Base-by-base conservation (phyloP, 352 stramenopile genomes). In the Globisporangium polare region DNA sequence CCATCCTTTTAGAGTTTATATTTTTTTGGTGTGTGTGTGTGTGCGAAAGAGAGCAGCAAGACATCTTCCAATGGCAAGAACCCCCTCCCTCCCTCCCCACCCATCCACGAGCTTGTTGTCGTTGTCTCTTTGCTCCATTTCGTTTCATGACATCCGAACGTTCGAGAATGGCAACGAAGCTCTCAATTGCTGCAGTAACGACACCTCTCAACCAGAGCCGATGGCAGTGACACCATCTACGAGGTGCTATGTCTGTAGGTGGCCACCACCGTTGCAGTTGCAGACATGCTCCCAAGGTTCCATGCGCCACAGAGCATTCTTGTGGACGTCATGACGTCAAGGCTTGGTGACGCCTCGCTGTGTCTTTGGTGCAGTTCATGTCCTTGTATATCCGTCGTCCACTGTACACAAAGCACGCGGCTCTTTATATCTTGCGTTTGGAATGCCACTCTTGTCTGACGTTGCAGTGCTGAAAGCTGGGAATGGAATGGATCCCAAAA, bases 1-100 rank as follows among this genome's bases (percentile, higher is more conserved):
- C 86, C 86, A 60, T 90, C 83, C 56, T 92, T 92, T 72, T 92
- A 92, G 59, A 74, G 50, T 53, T 42, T 59, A 69, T 59, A 54
- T 58, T 62, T 63, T 49, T 51, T 52, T n/a, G n/a, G n/a, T n/a
- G n/a, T n/a, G n/a, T n/a, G n/a, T 66, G 51, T 53, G 43, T 65
- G 47, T 31, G 50, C 49, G 37, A 55, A 22, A 49, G 26, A 43
- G 49, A 41, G 42, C 12, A 49, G 20, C 37, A 37, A 52, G 41
- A 53, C 18, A 29, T 42, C 29, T 50, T 59, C 37, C 53, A 64
- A 64, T 58, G 58, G 49, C 58, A 63, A 63, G 20, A 47, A 31
- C 56, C 31, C n/a, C 27, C 46, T 43, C 27, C 6, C 35, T n/a
- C 37, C 22, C 6, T 17, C n/a, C 57, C 49, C 47, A 53, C 29